Evolutionary conservation across 148 eudicot species (phyloP), one percentile per base, ranked within the genome.

Genomic region (Silene conica): DNA sequence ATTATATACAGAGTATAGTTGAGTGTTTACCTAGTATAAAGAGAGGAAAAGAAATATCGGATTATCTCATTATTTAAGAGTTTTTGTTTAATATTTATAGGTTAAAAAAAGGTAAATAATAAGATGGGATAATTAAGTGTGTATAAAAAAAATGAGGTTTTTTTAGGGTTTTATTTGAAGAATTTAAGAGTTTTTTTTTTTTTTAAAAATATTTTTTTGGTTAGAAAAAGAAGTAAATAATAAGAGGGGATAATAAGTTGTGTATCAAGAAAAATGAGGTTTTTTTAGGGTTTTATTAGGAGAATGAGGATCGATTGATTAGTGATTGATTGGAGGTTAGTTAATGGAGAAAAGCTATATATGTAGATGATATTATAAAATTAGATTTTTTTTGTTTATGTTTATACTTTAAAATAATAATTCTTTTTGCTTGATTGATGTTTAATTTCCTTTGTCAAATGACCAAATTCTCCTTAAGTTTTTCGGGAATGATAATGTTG

Each of bases 351-450:
- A 74, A 65, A 74, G 77, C 77, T 74, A 64, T 74, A 9, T 6
- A 6, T 74, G 43, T 6, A 6, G 8, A 6, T 38, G 43, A 0
- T 38, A 6, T 38, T 38, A 38, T 38, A 31, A 31, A 31, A 26
- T 26, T 26, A 26, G 28, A 26, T 3, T 68, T 68, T 43, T 22
- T 71, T 46, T 72, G 55, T 60, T 57, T 67, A 46, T 73, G 34
- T 2, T 72, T 70, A 73, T 74, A 62, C 41, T 38, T 0, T 38
- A 38, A 38, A 38, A 38, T 38, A 38, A 38, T 38, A 38, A 38
- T 38, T 38, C 78, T 82, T 74, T 76, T 82, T 73, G 71, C 76
- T 76, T 85, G 86, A 85, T 80, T 80, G 84, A 85, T 78, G 80
- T 82, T n/a, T n/a, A n/a, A n/a, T n/a, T 55, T 60, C 84, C 70